Percentiles rank a stretch among this genome's conserved stretches.
phyloP scores from a whole-genome alignment of 1,139 yeast genomes.

The Debaryomyces singareniensis region DNA sequence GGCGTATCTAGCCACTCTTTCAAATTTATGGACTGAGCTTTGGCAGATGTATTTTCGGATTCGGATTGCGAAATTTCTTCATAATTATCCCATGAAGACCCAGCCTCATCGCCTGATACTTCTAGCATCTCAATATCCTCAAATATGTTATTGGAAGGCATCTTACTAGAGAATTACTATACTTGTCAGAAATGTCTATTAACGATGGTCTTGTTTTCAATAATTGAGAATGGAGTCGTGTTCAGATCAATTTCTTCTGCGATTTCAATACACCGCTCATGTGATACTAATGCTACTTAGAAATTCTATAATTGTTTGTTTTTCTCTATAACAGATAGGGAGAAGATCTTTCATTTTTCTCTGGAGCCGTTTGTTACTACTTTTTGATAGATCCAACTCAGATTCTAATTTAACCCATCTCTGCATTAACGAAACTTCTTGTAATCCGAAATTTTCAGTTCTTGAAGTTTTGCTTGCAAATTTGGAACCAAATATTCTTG shows the following conservation, averaged over 20 bases:
- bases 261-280: no score
- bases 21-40: conserved; percentile 16
- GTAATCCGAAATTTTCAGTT: conserved; percentile 8
- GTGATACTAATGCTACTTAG: no score
- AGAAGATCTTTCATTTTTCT: neutral
- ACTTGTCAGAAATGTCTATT: no score
- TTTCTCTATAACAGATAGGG: neutral
- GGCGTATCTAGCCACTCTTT: conserved; percentile 33
- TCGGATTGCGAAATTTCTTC: conserved; percentile 27
- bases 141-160: conserved; percentile 1
- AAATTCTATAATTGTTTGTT: neutral
- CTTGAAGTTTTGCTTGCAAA: conserved; percentile 2
- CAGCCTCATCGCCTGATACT: conserved; percentile 31
- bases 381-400: neutral
- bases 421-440: conserved; percentile 14
- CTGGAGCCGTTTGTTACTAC: neutral
- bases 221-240: no score
- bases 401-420: conserved; percentile 9
- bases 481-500: conserved; percentile 2
- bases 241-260: no score
- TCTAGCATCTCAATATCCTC: conserved; percentile 45
- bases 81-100: conserved; percentile 10
- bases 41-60: conserved; percentile 9
- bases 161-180: no score
- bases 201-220: no score